Evolutionary conservation across 2,329 filamentous ascomycete genomes (phyloP), one percentile per base, ranked within the genome.

Genomic region (Magnaporthiopsis poae): DNA sequence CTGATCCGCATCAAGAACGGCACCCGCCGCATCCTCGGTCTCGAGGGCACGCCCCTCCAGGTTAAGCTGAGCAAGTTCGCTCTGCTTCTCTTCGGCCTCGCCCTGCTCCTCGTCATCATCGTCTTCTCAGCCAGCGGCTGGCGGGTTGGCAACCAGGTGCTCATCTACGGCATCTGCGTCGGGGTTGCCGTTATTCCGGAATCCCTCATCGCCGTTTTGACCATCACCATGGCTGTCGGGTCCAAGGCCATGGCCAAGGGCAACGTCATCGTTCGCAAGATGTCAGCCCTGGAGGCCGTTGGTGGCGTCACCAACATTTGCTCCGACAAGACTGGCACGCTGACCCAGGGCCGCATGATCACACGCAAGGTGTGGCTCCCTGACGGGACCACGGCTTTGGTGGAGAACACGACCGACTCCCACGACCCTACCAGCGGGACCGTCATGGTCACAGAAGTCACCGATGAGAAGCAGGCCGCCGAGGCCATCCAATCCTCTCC

Each of bases 41-140:
- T 78, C n/a, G 74, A 84, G 61, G 88, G 88, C 62, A 90, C 88
- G 18, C 88, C 88, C 1, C 78, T 90, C 65, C 87, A 89, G 73
- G 84, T 86, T 69, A 88, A 87, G 71, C 77, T 90, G 67, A 88
- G 85, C 75, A 87, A 88, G 73, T 84, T 90, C 67, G 88, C 88
- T 31, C 81, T 89, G 52, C 75, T 87, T 5, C 81, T 90, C 2
- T 89, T 90, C 71, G 84, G 80, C 61, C 81, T 88, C 65, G 88
- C 77, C 64, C 73, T 79, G 65, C 65, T 76, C 5, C 73, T 78
- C n/a, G 77, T 77, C 29, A 74, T 79, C 65, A 79, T 79, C 64
- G 77, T 80, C 60, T 79, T 80, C 70, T 77, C 75, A 0, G 77
- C 72, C 64, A 78, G 77, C 69, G 75, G 74, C 65, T 78, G 73